These are phyloP conservation scores for Solanum arcanum DNA, from an alignment of 257 asterid species.

Conservation along the genomic window DNA sequence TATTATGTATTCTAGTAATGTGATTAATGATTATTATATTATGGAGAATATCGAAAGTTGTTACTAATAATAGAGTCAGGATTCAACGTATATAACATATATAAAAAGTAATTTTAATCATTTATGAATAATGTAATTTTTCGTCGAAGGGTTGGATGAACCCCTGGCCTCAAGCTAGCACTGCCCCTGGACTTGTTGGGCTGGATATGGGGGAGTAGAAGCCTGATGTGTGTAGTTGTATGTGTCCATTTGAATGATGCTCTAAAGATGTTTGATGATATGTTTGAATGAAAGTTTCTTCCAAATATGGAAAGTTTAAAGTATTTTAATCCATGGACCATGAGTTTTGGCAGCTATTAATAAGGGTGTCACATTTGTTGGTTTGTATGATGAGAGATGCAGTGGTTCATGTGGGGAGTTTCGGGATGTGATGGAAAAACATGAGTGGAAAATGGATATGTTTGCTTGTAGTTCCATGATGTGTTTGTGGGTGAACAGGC, in stretches of 20 bases:
- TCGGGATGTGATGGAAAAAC: constrained; percentile 53
- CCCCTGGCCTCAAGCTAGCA: not conserved
- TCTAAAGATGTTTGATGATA: constrained; percentile 61
- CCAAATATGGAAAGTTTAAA: constrained; percentile 58
- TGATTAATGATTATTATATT: not conserved
- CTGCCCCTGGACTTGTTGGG: constrained; percentile 1
- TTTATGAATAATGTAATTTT: too few species aligned
- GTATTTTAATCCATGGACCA: constrained; percentile 61
- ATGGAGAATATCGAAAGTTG: not conserved
- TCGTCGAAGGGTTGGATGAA: not conserved
- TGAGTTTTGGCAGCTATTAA: constrained; percentile 54
- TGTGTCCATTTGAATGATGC: constrained; percentile 38
- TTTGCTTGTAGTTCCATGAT: constrained; percentile 55
- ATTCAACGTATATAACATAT: not conserved
- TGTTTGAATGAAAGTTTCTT: constrained; percentile 51
- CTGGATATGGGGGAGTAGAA: constrained; percentile 32
- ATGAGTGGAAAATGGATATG: constrained; percentile 47
- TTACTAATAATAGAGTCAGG: not conserved
- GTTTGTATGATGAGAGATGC: constrained; percentile 55
- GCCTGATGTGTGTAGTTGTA: constrained; percentile 41
- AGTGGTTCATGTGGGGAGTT: constrained; percentile 65
- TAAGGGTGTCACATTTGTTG: constrained; percentile 32
- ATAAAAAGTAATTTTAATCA: not conserved
- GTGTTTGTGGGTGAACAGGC: constrained; percentile 44
- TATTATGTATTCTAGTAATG: not conserved